These are phyloP conservation scores for Micromonas pusilla DNA, from an alignment of 139 green algal genomes.

Conservation along the genomic window DNA sequence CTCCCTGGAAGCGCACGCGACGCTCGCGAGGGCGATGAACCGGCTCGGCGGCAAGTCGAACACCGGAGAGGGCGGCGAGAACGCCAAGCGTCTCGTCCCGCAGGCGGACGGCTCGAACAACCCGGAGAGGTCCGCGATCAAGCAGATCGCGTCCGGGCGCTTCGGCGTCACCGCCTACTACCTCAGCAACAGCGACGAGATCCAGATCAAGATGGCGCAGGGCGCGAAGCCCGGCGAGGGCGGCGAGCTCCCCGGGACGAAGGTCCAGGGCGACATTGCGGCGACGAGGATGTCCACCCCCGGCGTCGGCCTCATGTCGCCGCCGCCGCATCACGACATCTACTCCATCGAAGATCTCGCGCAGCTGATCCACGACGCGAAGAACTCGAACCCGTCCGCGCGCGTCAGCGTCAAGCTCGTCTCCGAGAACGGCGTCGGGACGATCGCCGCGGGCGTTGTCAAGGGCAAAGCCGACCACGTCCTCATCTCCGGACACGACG, in stretches of 20 bases:
- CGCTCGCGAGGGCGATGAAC: slow-evolving; percentile 88
- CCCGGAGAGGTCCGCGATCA: slow-evolving; percentile 78
- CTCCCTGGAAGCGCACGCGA: slow-evolving; percentile 85
- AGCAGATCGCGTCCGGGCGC: slow-evolving; percentile 74
- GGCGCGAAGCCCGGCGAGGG: slow-evolving; percentile 76
- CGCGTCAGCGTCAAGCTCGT: slow-evolving; percentile 90
- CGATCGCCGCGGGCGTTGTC: slow-evolving; percentile 80
- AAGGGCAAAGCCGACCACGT: slow-evolving; percentile 95
- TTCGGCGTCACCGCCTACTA: slow-evolving; percentile 91
- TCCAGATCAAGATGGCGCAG: slow-evolving; percentile 93
- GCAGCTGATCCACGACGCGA: slow-evolving; percentile 57
- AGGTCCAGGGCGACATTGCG: slow-evolving; percentile 83
- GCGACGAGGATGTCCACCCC: slow-evolving; percentile 74
- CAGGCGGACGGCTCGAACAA: slow-evolving; percentile 72
- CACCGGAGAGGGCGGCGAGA: slow-evolving; percentile 84
- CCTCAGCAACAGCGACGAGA: slow-evolving; percentile 88
- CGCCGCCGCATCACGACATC: slow-evolving; percentile 51
- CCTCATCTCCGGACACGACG: slow-evolving; percentile 88
- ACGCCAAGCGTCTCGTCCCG: slow-evolving; percentile 67
- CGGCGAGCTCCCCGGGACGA: slow-evolving; percentile 84
- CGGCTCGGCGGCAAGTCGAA: slow-evolving; percentile 70
- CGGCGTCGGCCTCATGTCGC: slow-evolving; percentile 79
- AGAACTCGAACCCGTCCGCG: slow-evolving; percentile 61
- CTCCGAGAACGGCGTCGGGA: slow-evolving; percentile 85
- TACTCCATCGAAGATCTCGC: slow-evolving; percentile 56